Evolutionary conservation across 768 basidiomycete species (phyloP).

Genomic region (Naganishia kalamii): DNA sequence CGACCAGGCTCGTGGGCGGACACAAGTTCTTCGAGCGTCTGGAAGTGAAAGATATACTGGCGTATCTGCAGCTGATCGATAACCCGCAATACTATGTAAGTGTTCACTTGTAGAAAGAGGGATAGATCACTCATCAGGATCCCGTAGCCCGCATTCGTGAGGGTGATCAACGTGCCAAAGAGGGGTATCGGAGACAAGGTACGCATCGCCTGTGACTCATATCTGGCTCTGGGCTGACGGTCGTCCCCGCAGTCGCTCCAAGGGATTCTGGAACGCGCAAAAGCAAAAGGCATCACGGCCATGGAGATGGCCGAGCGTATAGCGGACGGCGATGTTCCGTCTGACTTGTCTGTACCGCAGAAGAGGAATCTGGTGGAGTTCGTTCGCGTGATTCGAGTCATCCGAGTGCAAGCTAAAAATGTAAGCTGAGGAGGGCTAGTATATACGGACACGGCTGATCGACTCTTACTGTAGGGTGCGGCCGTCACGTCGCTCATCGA

Average conservation of each 20-base stretch:
- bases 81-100: constrained; percentile 51
- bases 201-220: not conserved
- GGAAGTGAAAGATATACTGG: constrained; percentile 74
- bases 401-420: constrained; percentile 56
- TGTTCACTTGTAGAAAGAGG: not conserved
- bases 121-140: constrained; percentile 42
- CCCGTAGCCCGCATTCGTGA: constrained; percentile 61
- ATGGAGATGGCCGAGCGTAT: constrained; percentile 62
- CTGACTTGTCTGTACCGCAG: constrained; percentile 62
- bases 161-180: constrained; percentile 67
- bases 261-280: constrained; percentile 57
- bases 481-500: constrained; percentile 62
- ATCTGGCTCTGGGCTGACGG: not conserved
- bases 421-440: constrained; percentile 43
- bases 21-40: constrained; percentile 80
- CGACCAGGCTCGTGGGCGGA: constrained; percentile 66
- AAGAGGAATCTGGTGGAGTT: constrained; percentile 62
- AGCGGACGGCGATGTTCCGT: constrained; percentile 53
- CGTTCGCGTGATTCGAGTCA: constrained; percentile 54
- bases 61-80: constrained; percentile 75
- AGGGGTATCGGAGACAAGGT: constrained; percentile 76
- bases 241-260: constrained; percentile 53
- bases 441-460: not conserved
- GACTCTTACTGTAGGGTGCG: constrained; percentile 50
- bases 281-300: constrained; percentile 53